Percentiles rank a stretch among this genome's conserved stretches.
phyloP scores from a whole-genome alignment of 306 rosid species.

The Begonia peltatifolia region DNA sequence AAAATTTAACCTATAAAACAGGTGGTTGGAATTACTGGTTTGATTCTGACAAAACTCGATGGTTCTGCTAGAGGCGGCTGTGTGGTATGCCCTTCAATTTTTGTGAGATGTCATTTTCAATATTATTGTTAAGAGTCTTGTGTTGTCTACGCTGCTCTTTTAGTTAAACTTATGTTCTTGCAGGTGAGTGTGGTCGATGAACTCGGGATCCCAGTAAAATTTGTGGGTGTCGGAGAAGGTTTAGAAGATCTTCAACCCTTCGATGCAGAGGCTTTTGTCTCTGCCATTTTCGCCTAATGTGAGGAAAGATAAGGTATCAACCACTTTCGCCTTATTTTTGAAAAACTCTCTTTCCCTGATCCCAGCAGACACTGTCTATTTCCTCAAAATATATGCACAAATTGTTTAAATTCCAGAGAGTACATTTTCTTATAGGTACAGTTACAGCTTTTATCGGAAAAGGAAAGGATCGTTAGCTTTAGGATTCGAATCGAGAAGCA shows the following conservation, averaged over 20 bases:
- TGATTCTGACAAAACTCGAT: conserved; percentile 80
- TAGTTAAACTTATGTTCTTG: conserved; percentile 6
- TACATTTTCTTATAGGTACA: too few species aligned
- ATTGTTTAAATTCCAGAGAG: too few species aligned
- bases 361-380: too few species aligned
- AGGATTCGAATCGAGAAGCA: too few species aligned
- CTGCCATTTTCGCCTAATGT: conserved; percentile 63
- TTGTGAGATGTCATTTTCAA: background rate
- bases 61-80: conserved; percentile 99
- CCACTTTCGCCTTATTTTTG: too few species aligned
- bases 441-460: too few species aligned
- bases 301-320: conserved; percentile 1
- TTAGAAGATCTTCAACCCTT: conserved; percentile 92
- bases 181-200: conserved; percentile 97
- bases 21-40: conserved; percentile 92
- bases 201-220: conserved; percentile 90
- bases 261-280: conserved; percentile 84
- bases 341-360: too few species aligned
- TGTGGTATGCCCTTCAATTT: conserved; percentile 40
- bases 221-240: conserved; percentile 91
- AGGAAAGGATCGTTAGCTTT: too few species aligned
- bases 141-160: background rate
- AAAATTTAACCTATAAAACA: conserved; percentile 14
- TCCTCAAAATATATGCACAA: too few species aligned
- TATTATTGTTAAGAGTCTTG: background rate